Conservation (phyloP, 108 stramenopile species). For the Nitzschia inconspicua region DNA sequence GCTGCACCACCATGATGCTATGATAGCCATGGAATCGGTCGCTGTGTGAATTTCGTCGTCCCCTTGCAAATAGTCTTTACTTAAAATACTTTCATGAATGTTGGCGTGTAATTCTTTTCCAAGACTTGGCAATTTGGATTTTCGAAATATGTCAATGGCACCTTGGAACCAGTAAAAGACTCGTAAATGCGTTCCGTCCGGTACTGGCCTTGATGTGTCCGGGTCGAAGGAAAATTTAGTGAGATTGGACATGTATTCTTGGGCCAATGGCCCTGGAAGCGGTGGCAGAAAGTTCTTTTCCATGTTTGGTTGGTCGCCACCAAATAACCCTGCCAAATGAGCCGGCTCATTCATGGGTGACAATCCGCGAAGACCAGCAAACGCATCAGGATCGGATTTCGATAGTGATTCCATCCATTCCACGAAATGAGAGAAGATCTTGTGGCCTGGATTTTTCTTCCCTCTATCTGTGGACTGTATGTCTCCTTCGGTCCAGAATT, state of each 20-base stretch:
- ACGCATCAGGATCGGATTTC: conserved; percentile 46
- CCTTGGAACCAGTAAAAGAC: conserved; percentile 66
- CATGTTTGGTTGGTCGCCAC: conserved; percentile 25
- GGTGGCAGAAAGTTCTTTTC: conserved; percentile 58
- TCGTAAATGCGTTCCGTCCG: conserved; percentile 72
- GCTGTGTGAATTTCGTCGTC: conserved; percentile 23
- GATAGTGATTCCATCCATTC: conserved; percentile 55
- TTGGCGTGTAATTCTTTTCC: conserved; percentile 68
- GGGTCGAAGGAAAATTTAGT: background rate
- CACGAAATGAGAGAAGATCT: conserved; percentile 40
- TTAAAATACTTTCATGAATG: conserved; percentile 64
- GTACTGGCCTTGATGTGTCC: conserved; percentile 22
- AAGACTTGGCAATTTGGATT: conserved; percentile 51
- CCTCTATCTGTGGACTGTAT: conserved; percentile 26
- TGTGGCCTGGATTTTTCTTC: conserved; percentile 45
- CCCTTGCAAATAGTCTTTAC: background rate
- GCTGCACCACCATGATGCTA: conserved; percentile 58
- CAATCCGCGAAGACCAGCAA: conserved; percentile 55
- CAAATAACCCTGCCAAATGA: conserved; percentile 63
- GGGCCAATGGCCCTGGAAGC: conserved; percentile 40
- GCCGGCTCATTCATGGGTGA: conserved; percentile 85
- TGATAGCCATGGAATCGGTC: conserved; percentile 31
- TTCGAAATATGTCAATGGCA: conserved; percentile 58
- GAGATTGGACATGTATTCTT: conserved; percentile 40
- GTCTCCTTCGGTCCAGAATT: conserved; percentile 69